Conservation (phyloP, 192 early-diverging fungal species). For the Linderina pennispora region DNA sequence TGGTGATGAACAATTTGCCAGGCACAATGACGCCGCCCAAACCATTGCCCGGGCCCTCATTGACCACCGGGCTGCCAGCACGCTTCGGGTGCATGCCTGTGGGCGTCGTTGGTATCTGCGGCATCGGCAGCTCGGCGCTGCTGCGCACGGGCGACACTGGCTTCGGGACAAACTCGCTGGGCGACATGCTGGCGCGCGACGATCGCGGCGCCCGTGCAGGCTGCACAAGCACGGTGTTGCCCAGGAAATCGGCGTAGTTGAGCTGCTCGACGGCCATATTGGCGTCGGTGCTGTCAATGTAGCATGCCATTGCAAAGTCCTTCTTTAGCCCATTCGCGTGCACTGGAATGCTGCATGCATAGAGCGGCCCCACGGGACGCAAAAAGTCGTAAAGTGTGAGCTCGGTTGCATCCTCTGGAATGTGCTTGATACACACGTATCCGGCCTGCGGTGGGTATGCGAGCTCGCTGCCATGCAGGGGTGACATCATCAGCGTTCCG, state of each 20-base stretch:
- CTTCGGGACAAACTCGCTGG: too few species aligned
- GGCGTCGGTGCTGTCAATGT: conserved; percentile 19
- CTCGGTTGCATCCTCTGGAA: conserved; percentile 37
- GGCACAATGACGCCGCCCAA: conserved; percentile 42
- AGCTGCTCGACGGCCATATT: conserved; percentile 39
- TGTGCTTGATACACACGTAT: conserved; percentile 38
- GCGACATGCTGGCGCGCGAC: conserved; percentile 8
- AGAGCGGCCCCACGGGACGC: conserved; percentile 40
- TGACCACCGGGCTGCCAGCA: conserved; percentile 1
- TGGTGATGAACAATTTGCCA: conserved; percentile 48
- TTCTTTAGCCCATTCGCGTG: conserved; percentile 13
- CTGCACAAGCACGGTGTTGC: conserved; percentile 30
- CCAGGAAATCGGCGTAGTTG: conserved; percentile 37
- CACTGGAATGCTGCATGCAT: conserved; percentile 35
- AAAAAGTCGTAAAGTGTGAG: conserved; percentile 36
- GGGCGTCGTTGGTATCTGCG: neutral
- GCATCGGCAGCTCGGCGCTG: too few species aligned
- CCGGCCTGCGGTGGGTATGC: conserved; percentile 24
- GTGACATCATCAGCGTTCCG: conserved; percentile 38
- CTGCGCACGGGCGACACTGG: neutral
- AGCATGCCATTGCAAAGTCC: conserved; percentile 35
- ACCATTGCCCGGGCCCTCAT: conserved; percentile 20
- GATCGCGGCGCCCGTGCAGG: conserved; percentile 15
- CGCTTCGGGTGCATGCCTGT: neutral
- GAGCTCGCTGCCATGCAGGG: conserved; percentile 19